Base-by-base conservation (phyloP, 2,329 filamentous ascomycete species). In the Fusarium sp. region DNA sequence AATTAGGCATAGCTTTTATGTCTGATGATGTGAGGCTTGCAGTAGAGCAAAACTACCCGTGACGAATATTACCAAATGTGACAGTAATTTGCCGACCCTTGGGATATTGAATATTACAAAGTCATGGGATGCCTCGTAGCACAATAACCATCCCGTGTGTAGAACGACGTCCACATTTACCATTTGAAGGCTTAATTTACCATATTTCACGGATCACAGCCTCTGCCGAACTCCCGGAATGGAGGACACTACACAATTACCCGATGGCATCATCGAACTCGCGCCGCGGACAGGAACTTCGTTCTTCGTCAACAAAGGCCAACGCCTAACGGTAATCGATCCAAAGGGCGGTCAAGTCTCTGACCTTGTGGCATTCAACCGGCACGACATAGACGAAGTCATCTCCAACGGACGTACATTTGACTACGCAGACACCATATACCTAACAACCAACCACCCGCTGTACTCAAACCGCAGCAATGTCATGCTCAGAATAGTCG, bases 31-130 rank as follows among this genome's bases (percentile, higher is more conserved):
- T 6, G 48, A 35, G n/a, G n/a, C 13, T 26, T 26, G 30, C 13
- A 11, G n/a, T 16, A 35, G 18, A 51, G 30, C 3, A 24, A 5
- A 33, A 20, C n/a, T 51, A 35, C 0, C 9, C 16, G 4, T 8
- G n/a, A 3, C 8, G 47, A 14, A 33, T 33, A 24, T 51, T 33
- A 20, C 30, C n/a, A 35, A 3, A 35, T 24, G 48, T 6, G 8
- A 16, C 6, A 18, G 18, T 35, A 51, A 22, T 26, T 7, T 5
- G 3, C 3, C 16, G 16, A 20, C 30, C 7, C 0, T 24, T 2
- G 7, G 7, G 18, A 33, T 33, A 8, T 4, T 20, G 6, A 33
- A 10, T 12, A 31, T 16, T 50, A 50, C 47, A 50, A 50, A 50
- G 30, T 20, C n/a, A 24, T 24, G 6, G 4, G 15, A 50, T 24